Conservation (phyloP, 2,329 filamentous ascomycete species). For the Paraconiothyrium brasiliense region DNA sequence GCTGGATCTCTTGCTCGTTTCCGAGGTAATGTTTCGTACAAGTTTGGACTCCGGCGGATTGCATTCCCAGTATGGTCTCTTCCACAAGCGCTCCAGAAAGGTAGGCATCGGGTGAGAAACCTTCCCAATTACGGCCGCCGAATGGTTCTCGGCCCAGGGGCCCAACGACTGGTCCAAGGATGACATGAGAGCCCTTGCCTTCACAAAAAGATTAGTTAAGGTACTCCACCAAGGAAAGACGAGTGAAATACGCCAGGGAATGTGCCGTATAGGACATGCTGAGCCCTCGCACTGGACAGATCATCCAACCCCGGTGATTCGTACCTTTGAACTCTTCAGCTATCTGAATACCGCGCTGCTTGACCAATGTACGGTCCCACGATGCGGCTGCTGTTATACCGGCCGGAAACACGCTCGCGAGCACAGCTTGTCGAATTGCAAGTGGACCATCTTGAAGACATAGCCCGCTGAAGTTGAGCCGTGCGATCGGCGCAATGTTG, state of each 20-base stretch:
- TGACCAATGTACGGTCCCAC: constrained; percentile 51
- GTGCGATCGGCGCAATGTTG: constrained; percentile 47
- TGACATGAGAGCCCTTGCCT: constrained; percentile 48
- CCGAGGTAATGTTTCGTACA: constrained; percentile 64
- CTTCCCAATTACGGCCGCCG: constrained; percentile 58
- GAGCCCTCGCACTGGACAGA: too few relatives aligned
- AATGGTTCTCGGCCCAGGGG: constrained; percentile 52
- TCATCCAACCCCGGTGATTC: neutral
- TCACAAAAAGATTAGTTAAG: neutral
- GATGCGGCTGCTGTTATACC: constrained; percentile 50
- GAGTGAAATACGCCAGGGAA: neutral
- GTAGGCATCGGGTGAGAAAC: constrained; percentile 53
- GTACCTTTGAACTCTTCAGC: constrained; percentile 41
- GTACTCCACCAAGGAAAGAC: neutral
- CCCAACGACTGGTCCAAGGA: constrained; percentile 61
- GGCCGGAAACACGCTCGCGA: constrained; percentile 50
- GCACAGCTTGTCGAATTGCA: constrained; percentile 41
- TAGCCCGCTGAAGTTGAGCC: constrained; percentile 52
- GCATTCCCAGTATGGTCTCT: constrained; percentile 50
- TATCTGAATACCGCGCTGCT: constrained; percentile 44
- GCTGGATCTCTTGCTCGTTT: constrained; percentile 67
- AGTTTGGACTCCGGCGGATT: constrained; percentile 53
- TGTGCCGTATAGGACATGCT: too few relatives aligned
- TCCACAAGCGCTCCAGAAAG: constrained; percentile 53
- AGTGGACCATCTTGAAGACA: constrained; percentile 53